A percentile compares a stretch with the other conserved stretches of the same genome.
Evolutionary conservation across 2,329 filamentous ascomycete species (phyloP).

Genomic region (Ceratocystis destructans): DNA sequence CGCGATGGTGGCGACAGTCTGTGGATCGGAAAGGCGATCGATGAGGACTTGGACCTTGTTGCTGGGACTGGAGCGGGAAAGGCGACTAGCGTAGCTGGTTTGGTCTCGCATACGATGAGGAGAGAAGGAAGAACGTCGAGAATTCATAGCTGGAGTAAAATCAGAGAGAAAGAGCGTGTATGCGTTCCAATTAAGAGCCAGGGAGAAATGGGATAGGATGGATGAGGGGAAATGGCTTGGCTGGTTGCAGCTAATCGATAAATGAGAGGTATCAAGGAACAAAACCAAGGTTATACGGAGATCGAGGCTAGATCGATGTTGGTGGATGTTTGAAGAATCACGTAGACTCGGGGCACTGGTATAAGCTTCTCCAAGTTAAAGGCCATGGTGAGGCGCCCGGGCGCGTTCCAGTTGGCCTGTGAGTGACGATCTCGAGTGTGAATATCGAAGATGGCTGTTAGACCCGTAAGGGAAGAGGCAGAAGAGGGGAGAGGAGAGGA

Average conservation of each 20-base stretch:
- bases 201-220: constrained; percentile 5
- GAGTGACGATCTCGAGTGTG: background rate
- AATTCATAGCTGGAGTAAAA: constrained; percentile 16
- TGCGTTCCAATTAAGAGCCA: constrained; percentile 3
- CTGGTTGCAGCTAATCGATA: background rate
- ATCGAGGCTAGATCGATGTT: background rate
- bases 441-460: background rate
- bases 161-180: background rate
- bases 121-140: constrained; percentile 16
- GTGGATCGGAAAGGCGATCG: constrained; percentile 6
- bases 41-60: background rate
- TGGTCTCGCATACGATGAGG: constrained; percentile 18
- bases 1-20: constrained; percentile 7
- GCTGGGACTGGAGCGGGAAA: constrained; percentile 1
- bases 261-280: background rate
- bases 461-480: background rate
- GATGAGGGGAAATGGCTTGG: background rate
- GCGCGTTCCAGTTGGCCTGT: background rate
- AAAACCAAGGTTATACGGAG: background rate
- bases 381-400: constrained; percentile 3
- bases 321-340: background rate
- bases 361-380: background rate
- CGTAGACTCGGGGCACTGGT: constrained; percentile 3
- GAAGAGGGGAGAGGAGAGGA: background rate
- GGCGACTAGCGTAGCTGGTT: constrained; percentile 14